phyloP scores from a whole-genome alignment of 257 asterid species.

The Plectranthus barbatus region DNA sequence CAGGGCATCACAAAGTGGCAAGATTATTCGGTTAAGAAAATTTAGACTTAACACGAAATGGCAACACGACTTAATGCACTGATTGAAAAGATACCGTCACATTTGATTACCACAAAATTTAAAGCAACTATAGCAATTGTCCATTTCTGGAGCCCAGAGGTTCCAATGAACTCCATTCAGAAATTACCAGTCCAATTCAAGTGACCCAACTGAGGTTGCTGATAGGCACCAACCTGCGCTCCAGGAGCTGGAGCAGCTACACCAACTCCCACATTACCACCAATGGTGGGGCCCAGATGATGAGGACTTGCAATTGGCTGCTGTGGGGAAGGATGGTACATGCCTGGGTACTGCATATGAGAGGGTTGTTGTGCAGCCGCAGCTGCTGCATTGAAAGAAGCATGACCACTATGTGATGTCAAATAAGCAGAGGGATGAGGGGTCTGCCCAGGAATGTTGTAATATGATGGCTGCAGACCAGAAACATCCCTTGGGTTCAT shows the following conservation, averaged over 20 bases:
- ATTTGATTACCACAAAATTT: conserved; percentile 33
- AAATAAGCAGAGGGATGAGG: conserved; percentile 66
- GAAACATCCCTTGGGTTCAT: conserved; percentile 73
- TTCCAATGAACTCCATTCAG: conserved; percentile 36
- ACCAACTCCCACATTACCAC: conserved; percentile 73
- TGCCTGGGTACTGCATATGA: conserved; percentile 83
- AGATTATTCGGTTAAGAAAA: neutral
- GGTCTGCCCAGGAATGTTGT: conserved; percentile 80
- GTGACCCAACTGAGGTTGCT: conserved; percentile 77
- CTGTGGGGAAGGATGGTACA: conserved; percentile 72
- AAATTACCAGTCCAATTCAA: conserved; percentile 81
- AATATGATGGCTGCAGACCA: conserved; percentile 67
- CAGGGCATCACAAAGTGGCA: neutral
- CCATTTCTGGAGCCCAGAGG: conserved; percentile 24
- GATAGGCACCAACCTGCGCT: conserved; percentile 76
- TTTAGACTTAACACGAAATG: neutral
- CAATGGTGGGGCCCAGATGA: conserved; percentile 66
- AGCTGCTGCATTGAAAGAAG: conserved; percentile 66
- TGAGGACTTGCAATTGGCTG: conserved; percentile 71
- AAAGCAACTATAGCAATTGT: conserved; percentile 36
- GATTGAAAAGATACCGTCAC: conserved; percentile 30
- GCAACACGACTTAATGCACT: conserved; percentile 39
- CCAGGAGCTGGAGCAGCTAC: conserved; percentile 77
- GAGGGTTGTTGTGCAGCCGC: conserved; percentile 81
- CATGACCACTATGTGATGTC: conserved; percentile 77